These are phyloP conservation scores for Xylaria sp. DNA, from an alignment of 495 filamentous ascomycete genomes.

Conservation along the genomic window DNA sequence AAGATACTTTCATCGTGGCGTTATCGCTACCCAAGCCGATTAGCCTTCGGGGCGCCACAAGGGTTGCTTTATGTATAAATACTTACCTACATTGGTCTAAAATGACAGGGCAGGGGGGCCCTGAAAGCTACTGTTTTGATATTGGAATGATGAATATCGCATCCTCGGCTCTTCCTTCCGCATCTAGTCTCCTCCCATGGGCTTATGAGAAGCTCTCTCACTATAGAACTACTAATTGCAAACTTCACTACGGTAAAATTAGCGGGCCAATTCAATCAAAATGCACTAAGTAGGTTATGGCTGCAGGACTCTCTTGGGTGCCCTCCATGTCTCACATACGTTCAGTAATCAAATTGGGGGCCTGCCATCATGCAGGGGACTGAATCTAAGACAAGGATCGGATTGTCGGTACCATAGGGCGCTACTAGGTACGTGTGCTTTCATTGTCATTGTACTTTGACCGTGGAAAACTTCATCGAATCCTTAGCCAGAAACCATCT, in stretches of 20 bases:
- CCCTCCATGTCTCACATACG: background rate
- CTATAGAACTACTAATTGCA: background rate
- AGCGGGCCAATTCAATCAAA: slow-evolving; percentile 13
- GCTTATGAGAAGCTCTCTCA: background rate
- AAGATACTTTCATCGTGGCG: slow-evolving; percentile 12
- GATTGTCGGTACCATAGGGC: background rate
- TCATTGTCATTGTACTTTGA: background rate
- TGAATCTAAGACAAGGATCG: slow-evolving; percentile 8
- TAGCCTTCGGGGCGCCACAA: slow-evolving; percentile 13
- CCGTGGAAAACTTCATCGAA: background rate
- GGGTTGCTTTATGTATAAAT: slow-evolving; percentile 8
- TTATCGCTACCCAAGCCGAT: slow-evolving; percentile 5
- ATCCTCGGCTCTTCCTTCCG: background rate
- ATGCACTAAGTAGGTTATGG: background rate
- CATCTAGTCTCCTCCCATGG: no score
- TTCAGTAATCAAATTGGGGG: slow-evolving; percentile 23
- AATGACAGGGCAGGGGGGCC: slow-evolving; percentile 3
- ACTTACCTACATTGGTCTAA: background rate
- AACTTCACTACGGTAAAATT: slow-evolving; percentile 2
- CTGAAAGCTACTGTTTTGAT: background rate
- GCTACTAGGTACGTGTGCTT: no score
- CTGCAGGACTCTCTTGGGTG: background rate
- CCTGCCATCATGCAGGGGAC: slow-evolving; percentile 19
- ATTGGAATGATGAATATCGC: slow-evolving; percentile 10
- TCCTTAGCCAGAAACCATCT: background rate